Base-by-base conservation (phyloP, 306 rosid genomes). In the Trifolium fragiferum region DNA sequence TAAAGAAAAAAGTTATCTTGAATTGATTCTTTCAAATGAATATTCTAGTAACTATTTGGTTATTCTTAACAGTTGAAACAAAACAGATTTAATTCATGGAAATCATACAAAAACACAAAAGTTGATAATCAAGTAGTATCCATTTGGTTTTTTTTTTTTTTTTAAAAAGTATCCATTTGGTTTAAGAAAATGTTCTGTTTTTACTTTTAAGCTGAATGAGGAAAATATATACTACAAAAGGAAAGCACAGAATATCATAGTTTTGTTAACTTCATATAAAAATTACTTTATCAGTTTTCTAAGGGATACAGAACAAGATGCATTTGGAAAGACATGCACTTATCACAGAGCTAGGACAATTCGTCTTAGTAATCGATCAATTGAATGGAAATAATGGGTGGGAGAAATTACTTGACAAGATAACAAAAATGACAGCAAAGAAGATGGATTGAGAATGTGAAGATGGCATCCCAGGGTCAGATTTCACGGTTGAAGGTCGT, bases 391-490 rank as follows among this genome's bases (percentile, higher is more conserved):
- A 64, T 49, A 75, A 76, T 0, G 38, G 66, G 18, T 21, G 77
- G 25, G 79, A 40, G 66, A 70, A 80, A 67, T 84, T 92, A 92
- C 97, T 51, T 64, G 97, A 89, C 49, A 84, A 30, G 73, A 82
- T 35, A 18, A 61, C 41, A 46, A 84, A 83, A 16, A 73, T 33
- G 50, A 70, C 67, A 66, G 33, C 70, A 80, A 83, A 92, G 87
- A 77, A 89, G 80, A 88, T 80, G 73, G 91, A 83, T 66, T 89
- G 93, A 10, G 97, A 82, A 61, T 92, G 97, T 11, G 96, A 89
- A 79, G 96, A 92, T 3, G 96, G 97, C 97, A 92, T 89, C 66
- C 96, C 97, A 40, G 93, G 97, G 78, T 83, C 96, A 23, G 93
- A 80, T 87, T 78, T 83, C 72, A 80, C 11, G 23, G 83, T 78